Percentiles rank a stretch among this genome's conserved stretches.
These are phyloP conservation scores for Piper betle DNA, from an alignment of 164 flowering plant species.

Conservation along the genomic window DNA sequence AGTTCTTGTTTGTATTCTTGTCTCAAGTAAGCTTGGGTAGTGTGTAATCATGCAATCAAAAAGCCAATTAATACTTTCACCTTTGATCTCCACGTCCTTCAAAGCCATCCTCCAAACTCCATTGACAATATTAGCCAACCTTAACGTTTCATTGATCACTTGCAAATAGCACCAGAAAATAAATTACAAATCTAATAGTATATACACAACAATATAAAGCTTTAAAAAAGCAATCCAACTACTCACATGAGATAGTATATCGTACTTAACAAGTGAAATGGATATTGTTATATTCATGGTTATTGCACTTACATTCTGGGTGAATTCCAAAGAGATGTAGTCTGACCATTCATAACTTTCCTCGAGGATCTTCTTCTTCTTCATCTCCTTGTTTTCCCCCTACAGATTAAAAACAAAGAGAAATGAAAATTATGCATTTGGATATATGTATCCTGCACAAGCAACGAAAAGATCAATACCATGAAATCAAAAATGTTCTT, in stretches of 20 bases:
- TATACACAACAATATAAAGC: not conserved
- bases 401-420: slow-evolving; percentile 5
- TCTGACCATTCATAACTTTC: slow-evolving; percentile 65
- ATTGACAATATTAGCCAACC: slow-evolving; percentile 80
- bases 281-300: not conserved
- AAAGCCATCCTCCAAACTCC: slow-evolving; percentile 83
- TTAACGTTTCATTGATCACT: slow-evolving; percentile 88
- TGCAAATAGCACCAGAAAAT: slow-evolving; percentile 5
- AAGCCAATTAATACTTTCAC: slow-evolving; percentile 14
- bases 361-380: slow-evolving; percentile 33
- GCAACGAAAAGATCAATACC: not conserved
- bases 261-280: no score
- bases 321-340: slow-evolving; percentile 77
- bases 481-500: slow-evolving; percentile 6
- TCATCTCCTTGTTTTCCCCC: slow-evolving; percentile 87
- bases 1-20: no score
- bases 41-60: no score
- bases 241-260: not conserved
- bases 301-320: slow-evolving; percentile 73
- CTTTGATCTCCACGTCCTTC: slow-evolving; percentile 78
- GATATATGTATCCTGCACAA: not conserved
- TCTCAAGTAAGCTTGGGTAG: no score
- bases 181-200: not conserved
- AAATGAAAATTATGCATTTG: not conserved
- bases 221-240: not conserved